Base-by-base conservation (phyloP, 495 filamentous ascomycete genomes). In the Hypomontagnella submonticulosa region DNA sequence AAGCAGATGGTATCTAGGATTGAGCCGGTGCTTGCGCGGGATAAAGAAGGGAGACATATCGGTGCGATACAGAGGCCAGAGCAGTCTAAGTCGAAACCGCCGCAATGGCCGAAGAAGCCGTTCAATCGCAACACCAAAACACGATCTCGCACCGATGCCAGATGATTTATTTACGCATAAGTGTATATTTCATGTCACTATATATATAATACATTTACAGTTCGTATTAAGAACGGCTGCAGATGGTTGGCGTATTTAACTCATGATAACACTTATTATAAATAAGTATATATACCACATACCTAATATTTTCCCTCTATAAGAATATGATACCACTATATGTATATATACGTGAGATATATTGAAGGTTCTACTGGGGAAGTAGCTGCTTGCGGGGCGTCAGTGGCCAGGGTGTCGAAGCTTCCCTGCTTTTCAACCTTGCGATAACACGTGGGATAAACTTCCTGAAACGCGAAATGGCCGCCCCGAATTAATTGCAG, bases 381-480 rank as follows among this genome's bases (percentile, higher is more conserved):
- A n/a, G n/a, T n/a, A n/a, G n/a, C n/a, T n/a, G 44, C 23, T 57
- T 34, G 54, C 42, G 54, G 42, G 54, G 54, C 36, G 2, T 27
- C 23, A 27, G 23, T 27, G 23, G 23, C 2, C 23, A n/a, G n/a
- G n/a, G 27, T 56, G 23, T 49, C 55, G 19, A 40, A 18, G 43
- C 32, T 38, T 16, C 53, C 6, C 23, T 27, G 23, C 23, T 27
- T n/a, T n/a, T n/a, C n/a, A n/a, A n/a, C 3, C 9, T 15, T 48
- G 42, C 27, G 30, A 43, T 57, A 58, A 65, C 42, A 58, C 41
- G 60, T 49, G 56, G 19, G 34, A 48, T 62, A 57, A n/a, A 47
- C 57, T 54, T 43, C 57, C 40, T 58, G 48, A 50, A 36, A 67
- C 64, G 54, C 58, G 52, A 42, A 67, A 55, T 47, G 33, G 51